These are phyloP conservation scores for Lecanicillium sp. DNA, from an alignment of 2,329 filamentous ascomycete genomes.

Conservation along the genomic window DNA sequence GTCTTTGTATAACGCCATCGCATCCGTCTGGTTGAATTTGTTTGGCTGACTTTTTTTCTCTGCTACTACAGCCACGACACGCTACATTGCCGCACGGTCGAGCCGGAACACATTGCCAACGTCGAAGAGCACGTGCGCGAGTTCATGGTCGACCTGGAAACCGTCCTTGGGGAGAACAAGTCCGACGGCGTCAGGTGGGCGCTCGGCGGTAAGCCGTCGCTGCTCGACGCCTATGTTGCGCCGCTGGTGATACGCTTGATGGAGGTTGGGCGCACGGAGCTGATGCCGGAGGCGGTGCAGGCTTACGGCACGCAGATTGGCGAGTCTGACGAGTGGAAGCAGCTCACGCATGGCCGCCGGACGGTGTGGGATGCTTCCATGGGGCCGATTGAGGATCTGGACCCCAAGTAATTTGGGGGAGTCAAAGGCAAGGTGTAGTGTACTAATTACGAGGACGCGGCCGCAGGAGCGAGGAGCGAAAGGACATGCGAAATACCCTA, in stretches of 20 bases:
- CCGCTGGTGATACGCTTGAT: constrained; percentile 15
- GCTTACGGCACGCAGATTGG: constrained; percentile 14
- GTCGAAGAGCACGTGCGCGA: constrained; percentile 15
- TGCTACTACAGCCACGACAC: constrained; percentile 17
- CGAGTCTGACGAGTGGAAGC: constrained; percentile 18
- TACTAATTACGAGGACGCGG: not conserved
- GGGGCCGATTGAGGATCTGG: constrained; percentile 14
- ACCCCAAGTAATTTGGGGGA: constrained; percentile 9
- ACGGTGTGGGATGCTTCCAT: constrained; percentile 16
- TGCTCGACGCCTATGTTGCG: constrained; percentile 20
- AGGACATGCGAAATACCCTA: not conserved
- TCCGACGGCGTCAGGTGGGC: constrained; percentile 15
- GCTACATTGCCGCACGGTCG: constrained; percentile 14
- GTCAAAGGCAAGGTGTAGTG: not conserved
- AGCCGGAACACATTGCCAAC: constrained; percentile 16
- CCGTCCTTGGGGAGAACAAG: constrained; percentile 10
- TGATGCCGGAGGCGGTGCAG: constrained; percentile 14
- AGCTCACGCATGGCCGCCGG: constrained; percentile 17
- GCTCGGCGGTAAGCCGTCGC: constrained; percentile 19
- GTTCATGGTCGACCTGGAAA: constrained; percentile 16
- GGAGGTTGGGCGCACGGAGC: constrained; percentile 16
- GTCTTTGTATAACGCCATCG: too few species aligned
- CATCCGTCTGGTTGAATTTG: too few species aligned
- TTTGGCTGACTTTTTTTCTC: too few species aligned
- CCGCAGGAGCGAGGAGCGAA: not conserved